These are phyloP conservation scores for Trifolium fragiferum DNA, from an alignment of 306 rosid genomes.

Conservation along the genomic window DNA sequence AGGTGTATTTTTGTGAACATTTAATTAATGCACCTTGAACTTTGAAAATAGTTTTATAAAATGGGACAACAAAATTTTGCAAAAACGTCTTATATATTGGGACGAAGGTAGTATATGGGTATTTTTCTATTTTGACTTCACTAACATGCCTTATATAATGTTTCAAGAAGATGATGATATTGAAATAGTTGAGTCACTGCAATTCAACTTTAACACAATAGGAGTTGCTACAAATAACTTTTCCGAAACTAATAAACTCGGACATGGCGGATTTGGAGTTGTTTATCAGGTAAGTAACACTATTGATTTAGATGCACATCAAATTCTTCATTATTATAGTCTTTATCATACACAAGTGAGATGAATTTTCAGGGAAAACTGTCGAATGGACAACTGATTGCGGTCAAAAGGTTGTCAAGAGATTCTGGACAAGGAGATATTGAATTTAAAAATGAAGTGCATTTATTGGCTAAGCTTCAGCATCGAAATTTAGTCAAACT, in stretches of 20 bases:
- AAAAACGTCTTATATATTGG: no score
- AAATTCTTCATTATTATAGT: not conserved
- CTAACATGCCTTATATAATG: not conserved
- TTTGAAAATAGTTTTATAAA: no score
- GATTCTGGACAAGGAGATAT: conserved; percentile 53
- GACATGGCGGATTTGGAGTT: not conserved
- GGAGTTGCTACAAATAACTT: not conserved
- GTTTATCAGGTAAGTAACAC: not conserved
- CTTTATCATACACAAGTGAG: not conserved
- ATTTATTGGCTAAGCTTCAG: not conserved
- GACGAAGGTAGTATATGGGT: no score
- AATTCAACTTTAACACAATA: not conserved
- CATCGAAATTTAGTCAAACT: not conserved
- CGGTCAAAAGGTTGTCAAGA: conserved; percentile 55
- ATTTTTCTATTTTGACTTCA: not conserved
- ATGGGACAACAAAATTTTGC: no score
- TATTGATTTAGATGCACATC: not conserved
- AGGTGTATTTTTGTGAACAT: no score
- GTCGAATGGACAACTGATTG: conserved; percentile 42
- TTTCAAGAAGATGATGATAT: not conserved
- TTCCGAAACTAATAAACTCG: not conserved
- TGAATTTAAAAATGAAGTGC: conserved; percentile 43
- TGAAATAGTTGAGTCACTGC: not conserved
- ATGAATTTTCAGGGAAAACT: conserved; percentile 46
- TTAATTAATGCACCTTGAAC: no score